Conservation (phyloP, 441 rosid genomes). For the Mallotus japonicus region DNA sequence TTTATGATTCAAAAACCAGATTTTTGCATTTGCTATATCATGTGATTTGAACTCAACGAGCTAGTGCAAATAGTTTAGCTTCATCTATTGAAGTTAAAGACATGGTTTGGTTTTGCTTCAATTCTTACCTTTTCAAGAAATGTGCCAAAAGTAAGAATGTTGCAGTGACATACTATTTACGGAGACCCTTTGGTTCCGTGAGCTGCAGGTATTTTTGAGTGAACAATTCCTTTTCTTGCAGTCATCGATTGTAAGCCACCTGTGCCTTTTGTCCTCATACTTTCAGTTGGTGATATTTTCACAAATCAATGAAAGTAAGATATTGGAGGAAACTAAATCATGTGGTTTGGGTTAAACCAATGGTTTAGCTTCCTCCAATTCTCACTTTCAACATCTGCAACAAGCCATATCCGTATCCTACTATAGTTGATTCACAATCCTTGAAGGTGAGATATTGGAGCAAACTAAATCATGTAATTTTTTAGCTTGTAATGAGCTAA, state of each 20-base stretch:
- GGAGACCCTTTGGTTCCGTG: conserved; percentile 78
- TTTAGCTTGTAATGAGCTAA: background rate
- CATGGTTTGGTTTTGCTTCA: too few species aligned
- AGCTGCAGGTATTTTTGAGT: conserved; percentile 85
- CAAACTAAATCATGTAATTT: background rate
- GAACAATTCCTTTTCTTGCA: conserved; percentile 93
- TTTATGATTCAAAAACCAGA: too few species aligned
- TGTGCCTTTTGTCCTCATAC: conserved; percentile 45
- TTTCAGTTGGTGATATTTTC: background rate
- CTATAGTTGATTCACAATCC: background rate
- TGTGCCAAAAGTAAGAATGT: too few species aligned
- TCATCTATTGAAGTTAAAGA: too few species aligned
- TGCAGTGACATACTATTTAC: conserved; percentile 10
- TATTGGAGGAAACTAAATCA: conserved; percentile 18
- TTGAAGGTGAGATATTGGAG: conserved; percentile 14
- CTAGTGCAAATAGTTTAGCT: too few species aligned
- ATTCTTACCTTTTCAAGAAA: too few species aligned
- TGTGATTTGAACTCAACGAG: too few species aligned
- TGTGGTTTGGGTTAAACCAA: background rate
- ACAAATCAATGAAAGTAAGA: conserved; percentile 6
- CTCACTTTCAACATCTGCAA: conserved; percentile 6
- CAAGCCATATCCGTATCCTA: background rate
- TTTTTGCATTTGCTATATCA: too few species aligned
- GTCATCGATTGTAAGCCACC: conserved; percentile 98
- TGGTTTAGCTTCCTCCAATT: conserved; percentile 2